Base-by-base conservation (phyloP, 805 yeast species). In the Hanseniaspora pseudoguilliermondii region DNA sequence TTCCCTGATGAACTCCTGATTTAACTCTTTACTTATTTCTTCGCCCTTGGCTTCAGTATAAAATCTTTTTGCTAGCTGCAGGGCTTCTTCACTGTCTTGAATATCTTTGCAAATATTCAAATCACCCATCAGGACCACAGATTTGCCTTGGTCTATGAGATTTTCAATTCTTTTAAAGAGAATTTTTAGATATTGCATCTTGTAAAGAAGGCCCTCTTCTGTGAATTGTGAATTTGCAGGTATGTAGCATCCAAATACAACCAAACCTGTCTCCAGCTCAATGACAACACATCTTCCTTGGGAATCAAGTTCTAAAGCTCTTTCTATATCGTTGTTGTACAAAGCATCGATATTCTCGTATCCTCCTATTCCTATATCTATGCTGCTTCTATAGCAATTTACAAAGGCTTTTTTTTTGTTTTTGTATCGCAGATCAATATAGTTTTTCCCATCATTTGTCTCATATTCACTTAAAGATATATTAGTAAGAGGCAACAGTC, bases 181-280 rank as follows among this genome's bases (percentile, higher is more conserved):
- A 1, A 78, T 68, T 23, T 72, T 71, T 53, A 87, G 70, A 62
- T 86, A 91, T 16, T 71, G 67, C 40, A 79, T 60, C 51, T 95
- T 69, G 60, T 73, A 82, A 13, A 62, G 63, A 60, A 82, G 85
- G 15, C 81, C 95, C 32, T 80, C 83, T 27, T 78, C 84, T 0
- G 88, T 79, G 0, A 76, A 78, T 67, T 74, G 73, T 0, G 97
- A 86, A 65, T 88, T 87, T 0, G 97, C 97, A 0, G 97, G 97
- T 65, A 97, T 91, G 64, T 91, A 91, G 5, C 83, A 75, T 0
- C 82, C 73, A 47, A 86, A 77, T 0, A 86, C 66, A 3, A 86
- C 86, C 0, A 80, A 63, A 54, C 80, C 77, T 59, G 73, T 75
- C 1, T 82, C 78, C 25, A 90, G 64, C 63, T 93, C 97, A 0